Evolutionary conservation across 805 yeast genomes (phyloP).

Genomic region (Lipomyces sp.): DNA sequence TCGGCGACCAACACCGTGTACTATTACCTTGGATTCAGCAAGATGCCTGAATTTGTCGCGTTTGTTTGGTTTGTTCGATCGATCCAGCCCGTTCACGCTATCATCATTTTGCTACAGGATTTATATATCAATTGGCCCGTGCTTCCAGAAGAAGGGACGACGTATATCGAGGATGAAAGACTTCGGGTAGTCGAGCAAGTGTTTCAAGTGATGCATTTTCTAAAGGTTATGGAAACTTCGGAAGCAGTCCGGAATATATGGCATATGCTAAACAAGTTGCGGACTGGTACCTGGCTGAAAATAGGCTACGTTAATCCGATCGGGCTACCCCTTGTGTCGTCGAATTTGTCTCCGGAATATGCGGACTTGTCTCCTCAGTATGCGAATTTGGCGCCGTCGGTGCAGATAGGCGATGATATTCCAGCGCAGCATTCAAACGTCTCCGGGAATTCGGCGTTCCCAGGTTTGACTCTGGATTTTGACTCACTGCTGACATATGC

Average conservation of each 20-base stretch:
- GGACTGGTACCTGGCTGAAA: conserved; percentile 20
- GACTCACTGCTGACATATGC: too few relatives aligned
- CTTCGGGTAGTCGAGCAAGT: conserved; percentile 8
- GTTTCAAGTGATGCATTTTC: conserved; percentile 13
- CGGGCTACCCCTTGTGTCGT: conserved; percentile 18
- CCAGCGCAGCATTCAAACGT: too few relatives aligned
- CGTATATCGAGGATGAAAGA: conserved; percentile 9
- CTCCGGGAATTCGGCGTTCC: too few relatives aligned
- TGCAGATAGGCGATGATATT: too few relatives aligned
- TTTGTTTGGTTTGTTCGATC: conserved; percentile 18
- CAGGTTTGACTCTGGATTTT: too few relatives aligned
- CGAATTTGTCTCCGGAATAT: conserved; percentile 16
- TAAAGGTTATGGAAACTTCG: conserved; percentile 8
- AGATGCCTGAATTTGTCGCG: conserved; percentile 12
- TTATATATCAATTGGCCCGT: conserved; percentile 12
- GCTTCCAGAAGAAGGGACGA: neutral
- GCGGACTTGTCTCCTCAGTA: neutral
- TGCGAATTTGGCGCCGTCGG: neutral
- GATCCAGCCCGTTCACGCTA: conserved; percentile 20
- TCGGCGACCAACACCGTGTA: conserved; percentile 17
- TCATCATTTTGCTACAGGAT: conserved; percentile 17
- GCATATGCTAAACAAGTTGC: conserved; percentile 15
- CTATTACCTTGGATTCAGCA: conserved; percentile 7
- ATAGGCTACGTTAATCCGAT: conserved; percentile 16
- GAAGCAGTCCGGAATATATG: conserved; percentile 11